Percentiles rank a stretch among this genome's conserved stretches.
These are phyloP conservation scores for Penicillium sp. DNA, from an alignment of 2,329 filamentous ascomycete genomes.

Conservation along the genomic window DNA sequence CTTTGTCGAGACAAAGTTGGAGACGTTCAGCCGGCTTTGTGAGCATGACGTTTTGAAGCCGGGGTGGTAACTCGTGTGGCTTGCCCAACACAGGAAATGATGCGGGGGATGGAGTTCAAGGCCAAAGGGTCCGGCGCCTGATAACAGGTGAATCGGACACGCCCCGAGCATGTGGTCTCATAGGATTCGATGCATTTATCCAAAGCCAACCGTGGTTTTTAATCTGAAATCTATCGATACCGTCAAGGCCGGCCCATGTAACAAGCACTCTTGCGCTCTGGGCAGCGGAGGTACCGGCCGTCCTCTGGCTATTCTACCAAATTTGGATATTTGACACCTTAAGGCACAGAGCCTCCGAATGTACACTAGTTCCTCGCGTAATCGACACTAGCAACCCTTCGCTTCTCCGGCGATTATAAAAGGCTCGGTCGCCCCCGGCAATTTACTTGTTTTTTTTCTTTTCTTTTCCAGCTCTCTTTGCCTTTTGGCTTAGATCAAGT, in stretches of 20 bases:
- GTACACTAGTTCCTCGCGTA: slow-evolving; percentile 7
- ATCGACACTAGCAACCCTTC: slow-evolving; percentile 16
- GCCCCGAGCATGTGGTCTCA: background rate
- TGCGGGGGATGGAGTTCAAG: background rate
- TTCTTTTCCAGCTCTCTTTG: slow-evolving; percentile 57
- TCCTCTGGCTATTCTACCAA: too few relatives aligned
- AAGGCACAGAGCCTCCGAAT: background rate
- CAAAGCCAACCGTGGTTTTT: too few relatives aligned
- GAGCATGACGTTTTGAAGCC: too few relatives aligned
- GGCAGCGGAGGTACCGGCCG: too few relatives aligned
- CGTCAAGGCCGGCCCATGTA: background rate
- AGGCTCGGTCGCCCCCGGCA: slow-evolving; percentile 15
- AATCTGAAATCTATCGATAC: too few relatives aligned
- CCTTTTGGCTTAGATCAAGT: slow-evolving; percentile 83
- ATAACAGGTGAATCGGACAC: background rate
- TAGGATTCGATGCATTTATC: background rate
- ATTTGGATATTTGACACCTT: background rate
- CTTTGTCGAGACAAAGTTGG: too few relatives aligned
- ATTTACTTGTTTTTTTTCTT: slow-evolving; percentile 57
- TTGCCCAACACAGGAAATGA: background rate
- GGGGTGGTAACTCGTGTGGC: background rate
- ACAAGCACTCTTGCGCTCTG: too few relatives aligned
- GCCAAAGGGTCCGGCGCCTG: background rate
- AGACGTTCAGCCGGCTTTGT: too few relatives aligned
- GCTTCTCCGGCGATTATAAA: slow-evolving; percentile 13